These are phyloP conservation scores for Colletotrichum destructivum DNA, from an alignment of 2,329 filamentous ascomycete species.

Conservation along the genomic window DNA sequence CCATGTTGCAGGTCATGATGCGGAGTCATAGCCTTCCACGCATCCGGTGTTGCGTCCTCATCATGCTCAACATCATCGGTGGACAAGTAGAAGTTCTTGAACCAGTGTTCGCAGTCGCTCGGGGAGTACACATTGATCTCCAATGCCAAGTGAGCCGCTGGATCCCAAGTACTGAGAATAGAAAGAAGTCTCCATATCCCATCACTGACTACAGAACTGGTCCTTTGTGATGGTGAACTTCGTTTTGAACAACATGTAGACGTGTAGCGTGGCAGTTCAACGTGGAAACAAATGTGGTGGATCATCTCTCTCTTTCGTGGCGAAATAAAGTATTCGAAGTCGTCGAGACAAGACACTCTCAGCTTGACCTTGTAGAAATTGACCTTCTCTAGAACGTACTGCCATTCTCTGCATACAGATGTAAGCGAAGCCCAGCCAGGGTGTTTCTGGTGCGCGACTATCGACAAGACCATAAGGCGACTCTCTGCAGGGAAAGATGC, in stretches of 20 bases:
- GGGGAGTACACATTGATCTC: not conserved
- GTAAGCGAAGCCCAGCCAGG: not conserved
- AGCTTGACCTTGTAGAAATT: not conserved
- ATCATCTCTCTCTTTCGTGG: not conserved
- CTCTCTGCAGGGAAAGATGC: not conserved
- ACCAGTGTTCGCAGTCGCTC: not conserved
- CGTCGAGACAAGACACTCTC: not conserved
- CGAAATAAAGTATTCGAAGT: not conserved
- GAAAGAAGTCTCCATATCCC: not conserved
- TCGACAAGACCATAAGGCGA: not conserved
- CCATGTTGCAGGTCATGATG: not conserved
- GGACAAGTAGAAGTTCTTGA: not conserved
- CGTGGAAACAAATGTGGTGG: not conserved
- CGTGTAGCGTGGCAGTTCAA: not conserved
- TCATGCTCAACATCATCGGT: not conserved
- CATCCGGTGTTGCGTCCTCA: not conserved
- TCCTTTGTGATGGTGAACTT: not conserved
- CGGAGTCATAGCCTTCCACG: too few species aligned
- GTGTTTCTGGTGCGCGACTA: not conserved
- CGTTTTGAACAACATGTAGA: not conserved
- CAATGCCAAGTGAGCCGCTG: not conserved
- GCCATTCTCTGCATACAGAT: not conserved
- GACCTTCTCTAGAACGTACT: not conserved
- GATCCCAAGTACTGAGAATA: not conserved
- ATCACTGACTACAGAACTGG: too few species aligned